phyloP scores from a whole-genome alignment of 345 rosid species.

The Pistacia atlantica region DNA sequence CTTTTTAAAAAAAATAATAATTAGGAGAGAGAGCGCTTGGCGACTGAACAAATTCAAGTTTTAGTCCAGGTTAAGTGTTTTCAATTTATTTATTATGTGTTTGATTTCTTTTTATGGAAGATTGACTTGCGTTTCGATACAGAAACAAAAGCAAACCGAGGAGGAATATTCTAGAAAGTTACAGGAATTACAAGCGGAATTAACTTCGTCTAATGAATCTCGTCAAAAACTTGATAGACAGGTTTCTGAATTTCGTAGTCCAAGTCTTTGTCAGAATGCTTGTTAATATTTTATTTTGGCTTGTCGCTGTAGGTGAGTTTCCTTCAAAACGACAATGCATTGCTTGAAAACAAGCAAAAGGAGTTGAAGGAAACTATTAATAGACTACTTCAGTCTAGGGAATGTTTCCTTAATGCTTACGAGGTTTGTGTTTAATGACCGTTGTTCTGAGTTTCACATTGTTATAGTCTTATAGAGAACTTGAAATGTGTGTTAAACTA shows the following conservation, averaged over 20 bases:
- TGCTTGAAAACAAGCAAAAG: slow-evolving; percentile 66
- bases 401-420: slow-evolving; percentile 59
- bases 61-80: slow-evolving; percentile 50
- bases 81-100: neutral
- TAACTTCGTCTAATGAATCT: slow-evolving; percentile 51
- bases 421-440: slow-evolving; percentile 41
- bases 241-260: slow-evolving; percentile 31
- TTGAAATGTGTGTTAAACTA: neutral
- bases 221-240: slow-evolving; percentile 64
- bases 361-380: slow-evolving; percentile 61
- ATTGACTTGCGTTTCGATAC: slow-evolving; percentile 29
- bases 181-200: slow-evolving; percentile 63
- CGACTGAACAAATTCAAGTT: slow-evolving; percentile 48
- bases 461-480: neutral
- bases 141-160: slow-evolving; percentile 75
- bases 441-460: neutral
- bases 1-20: neutral
- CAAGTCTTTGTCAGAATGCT: slow-evolving; percentile 33
- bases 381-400: slow-evolving; percentile 65
- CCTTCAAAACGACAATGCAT: slow-evolving; percentile 64
- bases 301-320: slow-evolving; percentile 50
- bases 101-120: slow-evolving; percentile 8
- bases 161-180: slow-evolving; percentile 60
- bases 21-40: slow-evolving; percentile 63
- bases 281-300: neutral